These are phyloP conservation scores for Phoma sp. DNA, from an alignment of 2,329 filamentous ascomycete genomes.

Conservation along the genomic window DNA sequence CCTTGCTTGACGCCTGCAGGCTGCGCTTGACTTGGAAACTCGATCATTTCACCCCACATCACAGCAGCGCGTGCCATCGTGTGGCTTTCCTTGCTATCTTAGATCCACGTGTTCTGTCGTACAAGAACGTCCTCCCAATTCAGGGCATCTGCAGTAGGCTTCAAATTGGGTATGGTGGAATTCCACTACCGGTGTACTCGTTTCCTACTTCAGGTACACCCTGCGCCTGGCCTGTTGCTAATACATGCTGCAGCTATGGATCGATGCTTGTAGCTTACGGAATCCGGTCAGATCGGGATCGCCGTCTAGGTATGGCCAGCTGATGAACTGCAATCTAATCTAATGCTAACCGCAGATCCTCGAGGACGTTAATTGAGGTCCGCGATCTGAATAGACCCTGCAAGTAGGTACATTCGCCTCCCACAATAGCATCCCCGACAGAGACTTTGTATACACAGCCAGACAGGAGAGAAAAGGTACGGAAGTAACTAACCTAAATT, in stretches of 20 bases:
- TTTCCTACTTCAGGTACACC: constrained; percentile 3
- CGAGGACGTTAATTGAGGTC: background rate
- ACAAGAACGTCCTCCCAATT: constrained; percentile 27
- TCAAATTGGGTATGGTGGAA: constrained; percentile 26
- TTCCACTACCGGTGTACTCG: constrained; percentile 14
- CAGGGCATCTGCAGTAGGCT: constrained; percentile 28
- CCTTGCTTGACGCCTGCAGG: constrained; percentile 14
- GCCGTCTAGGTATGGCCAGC: constrained; percentile 9
- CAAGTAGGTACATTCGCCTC: background rate
- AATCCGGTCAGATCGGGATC: constrained; percentile 10
- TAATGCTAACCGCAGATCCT: constrained; percentile 13
- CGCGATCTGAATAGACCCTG: background rate
- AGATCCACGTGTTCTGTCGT: constrained; percentile 33
- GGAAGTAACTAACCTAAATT: background rate
- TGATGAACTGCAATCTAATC: background rate
- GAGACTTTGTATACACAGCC: background rate
- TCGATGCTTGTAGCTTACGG: constrained; percentile 6
- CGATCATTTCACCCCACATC: constrained; percentile 19
- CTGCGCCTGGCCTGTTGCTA: constrained; percentile 1
- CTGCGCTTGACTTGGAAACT: constrained; percentile 4
- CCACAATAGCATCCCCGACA: too few relatives aligned
- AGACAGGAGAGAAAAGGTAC: background rate
- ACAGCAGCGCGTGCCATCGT: constrained; percentile 22
- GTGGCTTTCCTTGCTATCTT: constrained; percentile 11
- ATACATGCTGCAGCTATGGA: constrained; percentile 3